phyloP scores from a whole-genome alignment of 257 asterid genomes.

The Henckelia pumila region DNA sequence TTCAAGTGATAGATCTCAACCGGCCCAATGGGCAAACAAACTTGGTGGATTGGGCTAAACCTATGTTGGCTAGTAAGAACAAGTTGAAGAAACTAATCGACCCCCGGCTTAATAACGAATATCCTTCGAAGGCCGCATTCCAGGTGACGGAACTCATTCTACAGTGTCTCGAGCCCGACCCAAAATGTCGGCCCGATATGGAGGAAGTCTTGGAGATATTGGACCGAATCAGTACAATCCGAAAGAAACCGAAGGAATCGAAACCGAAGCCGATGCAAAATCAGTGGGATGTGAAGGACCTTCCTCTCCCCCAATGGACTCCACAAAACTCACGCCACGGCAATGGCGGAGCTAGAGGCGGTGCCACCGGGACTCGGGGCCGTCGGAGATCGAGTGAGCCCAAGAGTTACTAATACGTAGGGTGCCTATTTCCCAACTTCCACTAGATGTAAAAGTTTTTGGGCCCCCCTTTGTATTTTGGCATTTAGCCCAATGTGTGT shows the following conservation, averaged over 20 bases:
- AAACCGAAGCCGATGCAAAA: slow-evolving; percentile 20
- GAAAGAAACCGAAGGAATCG: slow-evolving; percentile 27
- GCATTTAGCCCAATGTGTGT: not conserved
- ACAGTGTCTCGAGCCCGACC: slow-evolving; percentile 67
- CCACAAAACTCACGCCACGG: slow-evolving; percentile 32
- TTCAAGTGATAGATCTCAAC: slow-evolving; percentile 52
- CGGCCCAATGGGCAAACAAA: slow-evolving; percentile 55
- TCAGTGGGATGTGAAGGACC: not conserved
- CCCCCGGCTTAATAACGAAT: slow-evolving; percentile 54
- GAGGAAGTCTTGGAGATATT: slow-evolving; percentile 40
- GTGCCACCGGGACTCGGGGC: not conserved
- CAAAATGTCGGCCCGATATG: slow-evolving; percentile 66
- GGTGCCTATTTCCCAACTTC: not conserved
- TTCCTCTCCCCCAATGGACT: slow-evolving; percentile 23
- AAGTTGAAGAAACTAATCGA: slow-evolving; percentile 64
- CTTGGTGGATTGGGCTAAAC: slow-evolving; percentile 80
- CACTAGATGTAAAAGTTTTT: not conserved
- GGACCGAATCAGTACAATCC: slow-evolving; percentile 34
- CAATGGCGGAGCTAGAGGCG: slow-evolving; percentile 25
- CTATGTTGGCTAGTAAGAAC: slow-evolving; percentile 52
- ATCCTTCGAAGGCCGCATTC: slow-evolving; percentile 51
- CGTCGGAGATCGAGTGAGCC: not conserved
- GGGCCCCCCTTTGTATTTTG: not conserved
- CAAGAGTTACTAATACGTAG: slow-evolving; percentile 25
- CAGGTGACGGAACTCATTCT: slow-evolving; percentile 41